Evolutionary conservation across 306 rosid species (phyloP).

Genomic region (Trifolium fragiferum): DNA sequence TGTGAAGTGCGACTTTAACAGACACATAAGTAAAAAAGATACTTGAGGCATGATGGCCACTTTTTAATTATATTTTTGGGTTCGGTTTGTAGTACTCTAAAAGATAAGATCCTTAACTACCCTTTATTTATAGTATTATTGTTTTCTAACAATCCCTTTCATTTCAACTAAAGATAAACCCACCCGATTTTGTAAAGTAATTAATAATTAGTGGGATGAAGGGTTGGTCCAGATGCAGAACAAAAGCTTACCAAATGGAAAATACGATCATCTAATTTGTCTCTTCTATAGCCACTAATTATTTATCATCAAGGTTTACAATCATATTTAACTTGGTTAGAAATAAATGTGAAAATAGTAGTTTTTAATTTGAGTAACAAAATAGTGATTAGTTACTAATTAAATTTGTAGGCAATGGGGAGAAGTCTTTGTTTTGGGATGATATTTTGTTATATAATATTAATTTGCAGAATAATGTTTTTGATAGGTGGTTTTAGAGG

Average conservation of each 20-base stretch:
- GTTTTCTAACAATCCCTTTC: not conserved
- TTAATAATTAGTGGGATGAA: slow-evolving; percentile 37
- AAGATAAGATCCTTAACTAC: not conserved
- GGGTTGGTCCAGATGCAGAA: slow-evolving; percentile 40
- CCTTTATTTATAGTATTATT: not conserved
- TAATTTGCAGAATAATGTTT: too few species aligned
- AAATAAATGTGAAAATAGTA: not conserved
- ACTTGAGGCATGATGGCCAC: not conserved
- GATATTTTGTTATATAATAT: too few species aligned
- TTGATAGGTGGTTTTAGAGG: too few species aligned
- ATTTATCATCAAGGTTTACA: slow-evolving; percentile 16
- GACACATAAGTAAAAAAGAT: slow-evolving; percentile 12
- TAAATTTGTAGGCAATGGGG: too few species aligned
- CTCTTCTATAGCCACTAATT: slow-evolving; percentile 22
- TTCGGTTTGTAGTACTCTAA: not conserved
- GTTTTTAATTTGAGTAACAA: not conserved
- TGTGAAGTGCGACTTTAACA: slow-evolving; percentile 40
- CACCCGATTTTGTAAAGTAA: slow-evolving; percentile 38
- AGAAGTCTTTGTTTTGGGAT: too few species aligned
- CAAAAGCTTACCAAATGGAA: slow-evolving; percentile 29
- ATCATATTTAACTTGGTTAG: not conserved
- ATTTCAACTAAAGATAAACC: slow-evolving; percentile 32
- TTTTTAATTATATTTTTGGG: not conserved
- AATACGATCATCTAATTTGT: slow-evolving; percentile 26
- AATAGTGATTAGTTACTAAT: not conserved